These are phyloP conservation scores for Pichia pseudocactophila DNA, from an alignment of 805 yeast genomes.

Conservation along the genomic window DNA sequence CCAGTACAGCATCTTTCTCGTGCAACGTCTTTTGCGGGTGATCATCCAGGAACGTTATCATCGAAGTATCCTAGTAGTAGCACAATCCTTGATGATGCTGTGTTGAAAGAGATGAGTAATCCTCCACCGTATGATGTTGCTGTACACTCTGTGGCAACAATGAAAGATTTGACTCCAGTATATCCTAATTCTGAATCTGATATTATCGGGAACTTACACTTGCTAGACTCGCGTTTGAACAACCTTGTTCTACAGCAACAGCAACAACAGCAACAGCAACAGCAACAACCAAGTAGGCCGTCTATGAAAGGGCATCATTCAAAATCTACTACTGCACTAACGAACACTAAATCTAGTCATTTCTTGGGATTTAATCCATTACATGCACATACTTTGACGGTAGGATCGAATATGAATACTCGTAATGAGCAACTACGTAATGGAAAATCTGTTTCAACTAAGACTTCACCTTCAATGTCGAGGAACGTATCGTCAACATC, in stretches of 20 bases:
- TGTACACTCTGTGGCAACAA: conserved; percentile 40
- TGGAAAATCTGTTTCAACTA: not conserved
- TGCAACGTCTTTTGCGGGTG: conserved; percentile 36
- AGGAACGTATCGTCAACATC: conserved; percentile 9
- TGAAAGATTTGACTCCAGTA: conserved; percentile 59
- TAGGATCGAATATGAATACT: not conserved
- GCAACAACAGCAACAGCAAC: no score
- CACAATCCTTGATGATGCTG: not conserved
- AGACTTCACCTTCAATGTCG: conserved; percentile 9
- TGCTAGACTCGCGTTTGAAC: conserved; percentile 25
- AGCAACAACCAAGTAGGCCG: no score
- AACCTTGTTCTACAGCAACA: conserved; percentile 13
- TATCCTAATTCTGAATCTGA: conserved; percentile 38
- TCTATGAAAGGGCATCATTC: not conserved
- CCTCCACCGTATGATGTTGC: conserved; percentile 89
- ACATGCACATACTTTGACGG: not conserved
- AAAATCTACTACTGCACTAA: not conserved
- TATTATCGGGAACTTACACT: conserved; percentile 21
- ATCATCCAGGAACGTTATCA: not conserved
- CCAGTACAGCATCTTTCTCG: conserved; percentile 58
- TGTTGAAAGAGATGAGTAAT: conserved; percentile 29
- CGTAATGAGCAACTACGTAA: not conserved
- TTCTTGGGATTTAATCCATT: not conserved
- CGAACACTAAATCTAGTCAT: not conserved
- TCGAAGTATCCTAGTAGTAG: not conserved